Base-by-base conservation (phyloP, 768 basidiomycete species). In the Stropharia rugosoannulata region DNA sequence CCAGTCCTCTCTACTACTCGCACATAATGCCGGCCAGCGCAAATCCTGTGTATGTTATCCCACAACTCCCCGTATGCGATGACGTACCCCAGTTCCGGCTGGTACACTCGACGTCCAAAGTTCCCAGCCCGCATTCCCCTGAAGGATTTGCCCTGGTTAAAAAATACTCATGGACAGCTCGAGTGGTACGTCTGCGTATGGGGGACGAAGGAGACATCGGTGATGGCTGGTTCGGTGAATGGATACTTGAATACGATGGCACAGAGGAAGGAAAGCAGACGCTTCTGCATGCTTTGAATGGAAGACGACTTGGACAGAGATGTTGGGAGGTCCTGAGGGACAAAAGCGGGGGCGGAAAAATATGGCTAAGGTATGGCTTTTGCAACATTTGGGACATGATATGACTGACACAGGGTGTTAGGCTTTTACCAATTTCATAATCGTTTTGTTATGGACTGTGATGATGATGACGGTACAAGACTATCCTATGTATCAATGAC, bases 241-340 rank as follows among this genome's bases (percentile, higher is more conserved):
- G 90, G 89, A 73, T 89, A 12, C 73, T 92, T n/a, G 87, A 92
- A 68, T 85, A 82, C 1, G 87, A 89, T 51, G 90, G 89, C 1
- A 92, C 89, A 15, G 74, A 70, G 32, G 88, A 89, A 65, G 87
- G 86, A 5, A 74, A 80, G 43, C 75, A 81, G 65, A 65, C 73
- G 2, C 67, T 90, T 40, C 56, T 86, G n/a, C 77, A 84, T 57
- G 84, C 83, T 62, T 69, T 87, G 11, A 64, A 69, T 3, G 79
- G 80, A 0, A 59, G 63, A 37, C 58, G 57, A 45, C 50, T 68
- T 46, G 72, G 70, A 0, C 58, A 55, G 16, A 56, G 68, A 48
- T 68, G 71, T 50, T 78, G 78, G 85, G 82, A 87, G 68, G 62
- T 89, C 15, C 74, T 85, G 18, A 75, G 83, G 55, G 86, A 88